Evolutionary conservation across 73 alveolate genomes (phyloP), one percentile per base, ranked within the genome.

Genomic region (Tetrahymena elliotti): DNA sequence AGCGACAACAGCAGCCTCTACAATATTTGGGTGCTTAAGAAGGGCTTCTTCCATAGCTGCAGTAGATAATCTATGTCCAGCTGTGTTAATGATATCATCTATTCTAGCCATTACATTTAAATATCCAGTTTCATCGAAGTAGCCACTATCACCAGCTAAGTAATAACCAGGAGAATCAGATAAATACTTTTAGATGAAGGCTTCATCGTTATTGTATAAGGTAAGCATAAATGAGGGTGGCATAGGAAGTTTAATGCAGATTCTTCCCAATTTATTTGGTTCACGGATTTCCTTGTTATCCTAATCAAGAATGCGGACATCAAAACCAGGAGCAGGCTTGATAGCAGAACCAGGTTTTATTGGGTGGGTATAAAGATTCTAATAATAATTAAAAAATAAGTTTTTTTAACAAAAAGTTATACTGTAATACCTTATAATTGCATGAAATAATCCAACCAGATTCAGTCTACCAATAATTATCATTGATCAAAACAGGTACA

Each of bases 381-480:
- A 18, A 27, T 18, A 6, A 22, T 27, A 68, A 68, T 68, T 27
- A 7, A 68, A 68, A 27, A 11, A 22, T 27, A 27, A 27, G 6
- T 68, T 4, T 18, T 4, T 68, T 68, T 22, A 6, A 68, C 3
- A 3, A 68, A 68, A 6, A 27, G n/a, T n/a, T 47, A 8, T 4
- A 47, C 20, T 68, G 11, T n/a, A 68, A 27, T 68, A 68, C 98
- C 94, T 94, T 94, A 94, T 96, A 97, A 93, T 97, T 96, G 53
- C 98, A 96, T 53, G 98, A 96, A 33, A 97, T 96, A 31, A 98
- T 99, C 99, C 99, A 98, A 35, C 99, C 99, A 24, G 99, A 98
- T 97, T 99, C 99, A 15, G 99, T 99, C 93, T 99, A 99, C 99
- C 99, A 99, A 99, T 99, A 99, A 93, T 98, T 99, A 96, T 99